These are phyloP conservation scores for Bretschneidera sinensis DNA, from an alignment of 345 rosid species.

Conservation along the genomic window DNA sequence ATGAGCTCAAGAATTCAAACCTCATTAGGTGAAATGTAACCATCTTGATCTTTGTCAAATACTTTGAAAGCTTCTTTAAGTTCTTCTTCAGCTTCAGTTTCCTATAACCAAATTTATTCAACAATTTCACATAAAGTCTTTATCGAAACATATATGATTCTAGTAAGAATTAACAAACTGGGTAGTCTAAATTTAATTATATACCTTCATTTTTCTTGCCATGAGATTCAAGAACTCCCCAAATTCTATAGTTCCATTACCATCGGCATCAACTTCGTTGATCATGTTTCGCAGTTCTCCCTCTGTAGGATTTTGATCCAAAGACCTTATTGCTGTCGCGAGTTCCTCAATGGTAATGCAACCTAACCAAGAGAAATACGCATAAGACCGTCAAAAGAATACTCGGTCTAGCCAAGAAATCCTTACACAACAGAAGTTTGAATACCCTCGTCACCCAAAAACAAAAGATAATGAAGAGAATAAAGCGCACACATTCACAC, in stretches of 20 bases:
- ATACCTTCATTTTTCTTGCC: slow-evolving; percentile 66
- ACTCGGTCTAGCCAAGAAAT: too few species aligned
- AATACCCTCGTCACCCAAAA: too few species aligned
- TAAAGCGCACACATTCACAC: too few species aligned
- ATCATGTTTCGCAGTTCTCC: slow-evolving; percentile 65
- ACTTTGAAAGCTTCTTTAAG: slow-evolving; percentile 60
- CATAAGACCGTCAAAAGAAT: too few species aligned
- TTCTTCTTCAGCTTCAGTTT: slow-evolving; percentile 49
- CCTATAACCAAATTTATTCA: too few species aligned
- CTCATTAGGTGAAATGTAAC: slow-evolving; percentile 60
- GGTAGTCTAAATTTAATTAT: too few species aligned
- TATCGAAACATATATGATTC: too few species aligned
- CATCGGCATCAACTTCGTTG: slow-evolving; percentile 47
- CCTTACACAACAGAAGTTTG: too few species aligned
- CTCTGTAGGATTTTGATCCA: slow-evolving; percentile 51
- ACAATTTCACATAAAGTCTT: too few species aligned
- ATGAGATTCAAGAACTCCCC: slow-evolving; percentile 69
- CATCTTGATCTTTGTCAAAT: slow-evolving; percentile 68
- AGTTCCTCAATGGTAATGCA: slow-evolving; percentile 59
- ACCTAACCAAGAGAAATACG: slow-evolving; percentile 37
- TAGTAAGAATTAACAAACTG: too few species aligned
- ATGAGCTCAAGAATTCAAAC: slow-evolving; percentile 29
- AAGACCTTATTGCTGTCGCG: slow-evolving; percentile 42
- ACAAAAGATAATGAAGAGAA: too few species aligned
- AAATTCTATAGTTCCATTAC: slow-evolving; percentile 59